Conservation (phyloP, 2,329 filamentous ascomycete genomes). For the Colletotrichum magnum region DNA sequence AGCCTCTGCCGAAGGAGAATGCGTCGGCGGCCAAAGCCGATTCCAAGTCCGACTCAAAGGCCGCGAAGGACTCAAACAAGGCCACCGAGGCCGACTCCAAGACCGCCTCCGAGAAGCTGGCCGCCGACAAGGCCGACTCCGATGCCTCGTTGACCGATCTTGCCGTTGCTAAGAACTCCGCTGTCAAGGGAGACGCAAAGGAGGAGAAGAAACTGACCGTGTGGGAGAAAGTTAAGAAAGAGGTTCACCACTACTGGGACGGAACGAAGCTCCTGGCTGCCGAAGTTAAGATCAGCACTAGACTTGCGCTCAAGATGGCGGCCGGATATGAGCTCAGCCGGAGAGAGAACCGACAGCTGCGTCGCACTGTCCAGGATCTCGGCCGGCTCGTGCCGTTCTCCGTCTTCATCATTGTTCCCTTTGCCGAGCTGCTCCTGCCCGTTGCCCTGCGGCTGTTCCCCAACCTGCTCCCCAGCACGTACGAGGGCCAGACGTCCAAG, state of each 20-base stretch:
- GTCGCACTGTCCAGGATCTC: constrained; percentile 93
- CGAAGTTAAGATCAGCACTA: constrained; percentile 93
- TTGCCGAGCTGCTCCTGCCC: constrained; percentile 92
- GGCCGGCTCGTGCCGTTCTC: constrained; percentile 95
- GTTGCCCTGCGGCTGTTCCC: constrained; percentile 95
- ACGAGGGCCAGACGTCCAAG: constrained; percentile 91
- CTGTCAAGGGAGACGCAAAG: constrained; percentile 72
- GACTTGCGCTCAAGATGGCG: constrained; percentile 95
- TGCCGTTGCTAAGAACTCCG: constrained; percentile 73
- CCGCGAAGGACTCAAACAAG: constrained; percentile 45
- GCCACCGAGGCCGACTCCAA: constrained; percentile 42
- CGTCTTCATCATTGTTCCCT: constrained; percentile 96
- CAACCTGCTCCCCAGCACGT: constrained; percentile 97
- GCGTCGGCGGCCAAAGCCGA: constrained; percentile 52
- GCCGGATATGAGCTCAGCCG: constrained; percentile 96
- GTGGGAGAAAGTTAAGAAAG: constrained; percentile 94
- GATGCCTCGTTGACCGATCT: constrained; percentile 71
- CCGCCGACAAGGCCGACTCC: constrained; percentile 53
- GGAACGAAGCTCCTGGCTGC: constrained; percentile 94
- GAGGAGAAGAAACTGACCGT: constrained; percentile 89
- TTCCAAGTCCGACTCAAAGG: constrained; percentile 43
- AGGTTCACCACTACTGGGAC: constrained; percentile 96
- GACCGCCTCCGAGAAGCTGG: constrained; percentile 48
- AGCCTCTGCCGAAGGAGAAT: constrained; percentile 76
- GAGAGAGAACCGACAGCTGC: constrained; percentile 92